Evolutionary conservation across 169 alveolate species (phyloP), one percentile per base, ranked within the genome.

Genomic region (Babesia ovis): DNA sequence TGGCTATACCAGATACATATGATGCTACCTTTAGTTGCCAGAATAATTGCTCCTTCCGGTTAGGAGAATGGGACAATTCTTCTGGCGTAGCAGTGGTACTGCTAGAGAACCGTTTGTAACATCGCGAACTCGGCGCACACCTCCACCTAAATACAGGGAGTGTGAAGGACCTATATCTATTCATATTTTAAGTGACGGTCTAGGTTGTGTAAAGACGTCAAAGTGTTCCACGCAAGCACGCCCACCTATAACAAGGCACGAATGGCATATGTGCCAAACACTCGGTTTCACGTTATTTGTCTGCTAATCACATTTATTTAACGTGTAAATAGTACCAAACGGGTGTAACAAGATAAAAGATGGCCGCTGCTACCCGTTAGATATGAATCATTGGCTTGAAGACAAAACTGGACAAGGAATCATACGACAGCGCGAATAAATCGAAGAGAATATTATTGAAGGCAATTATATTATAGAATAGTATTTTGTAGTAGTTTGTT

Each of bases 21-120:
- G 74, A 35, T 9, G 71, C 29, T 37, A 77, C 23, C 41, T 59
- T 77, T 1, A 77, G 31, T 50, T 77, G 86, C 86, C 86, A 77
- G 11, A 62, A 5, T n/a, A 50, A n/a, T 2, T 58, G 48, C 1
- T 53, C 68, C 59, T 46, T 73, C 29, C 69, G 34, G 16, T 61
- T 68, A 0, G 22, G 14, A 9, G 41, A 25, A 9, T 51, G 61
- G 34, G 11, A 5, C n/a, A 54, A 5, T 20, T 55, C 80, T 3
- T 80, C 42, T 22, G 27, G 53, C 12, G 66, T 8, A 27, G 51
- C 25, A 29, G 64, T 2, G 11, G 56, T 31, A 16, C 27, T 39
- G 1, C 34, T 61, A 0, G 11, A 42, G 43, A 61, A 43, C 18
- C 55, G 58, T 39, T n/a, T 12, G 71, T 41, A 37, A 22, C 45